phyloP scores from a whole-genome alignment of 1,139 yeast genomes.

The Petasospora rhodanensis region DNA sequence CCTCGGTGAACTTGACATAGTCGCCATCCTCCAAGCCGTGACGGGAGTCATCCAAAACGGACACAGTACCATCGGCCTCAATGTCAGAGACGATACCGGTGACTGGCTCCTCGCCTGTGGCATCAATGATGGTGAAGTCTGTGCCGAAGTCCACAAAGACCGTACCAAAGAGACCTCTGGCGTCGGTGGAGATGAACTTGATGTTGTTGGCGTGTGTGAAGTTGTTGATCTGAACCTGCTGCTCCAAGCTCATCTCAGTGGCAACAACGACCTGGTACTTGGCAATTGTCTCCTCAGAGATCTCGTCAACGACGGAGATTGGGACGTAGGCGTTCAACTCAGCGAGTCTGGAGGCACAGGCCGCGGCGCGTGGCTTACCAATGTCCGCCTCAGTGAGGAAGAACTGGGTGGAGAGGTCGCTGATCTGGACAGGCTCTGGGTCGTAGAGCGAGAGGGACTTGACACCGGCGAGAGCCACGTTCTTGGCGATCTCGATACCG shows the following conservation, averaged over 20 bases:
- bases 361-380: slow-evolving; percentile 72
- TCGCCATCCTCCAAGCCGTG: slow-evolving; percentile 94
- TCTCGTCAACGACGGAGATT: slow-evolving; percentile 56
- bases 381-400: slow-evolving; percentile 67
- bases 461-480: slow-evolving; percentile 95
- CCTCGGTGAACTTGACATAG: slow-evolving; percentile 82
- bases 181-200: slow-evolving; percentile 76
- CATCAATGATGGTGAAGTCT: slow-evolving; percentile 73
- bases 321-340: slow-evolving; percentile 93
- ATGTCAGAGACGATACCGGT: slow-evolving; percentile 86
- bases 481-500: slow-evolving; percentile 94
- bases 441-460: slow-evolving; percentile 87
- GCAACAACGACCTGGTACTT: slow-evolving; percentile 80
- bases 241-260: slow-evolving; percentile 62
- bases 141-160: slow-evolving; percentile 89
- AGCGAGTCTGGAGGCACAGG: slow-evolving; percentile 59
- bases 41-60: slow-evolving; percentile 86
- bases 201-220: slow-evolving; percentile 70
- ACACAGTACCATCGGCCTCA: slow-evolving; percentile 84
- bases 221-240: slow-evolving; percentile 70
- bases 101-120: slow-evolving; percentile 89
- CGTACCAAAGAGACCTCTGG: slow-evolving; percentile 84
- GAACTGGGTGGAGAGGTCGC: slow-evolving; percentile 86
- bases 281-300: slow-evolving; percentile 46
- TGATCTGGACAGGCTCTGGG: slow-evolving; percentile 60